Conservation (phyloP, 2,329 filamentous ascomycete species). For the Drechslera avenae region DNA sequence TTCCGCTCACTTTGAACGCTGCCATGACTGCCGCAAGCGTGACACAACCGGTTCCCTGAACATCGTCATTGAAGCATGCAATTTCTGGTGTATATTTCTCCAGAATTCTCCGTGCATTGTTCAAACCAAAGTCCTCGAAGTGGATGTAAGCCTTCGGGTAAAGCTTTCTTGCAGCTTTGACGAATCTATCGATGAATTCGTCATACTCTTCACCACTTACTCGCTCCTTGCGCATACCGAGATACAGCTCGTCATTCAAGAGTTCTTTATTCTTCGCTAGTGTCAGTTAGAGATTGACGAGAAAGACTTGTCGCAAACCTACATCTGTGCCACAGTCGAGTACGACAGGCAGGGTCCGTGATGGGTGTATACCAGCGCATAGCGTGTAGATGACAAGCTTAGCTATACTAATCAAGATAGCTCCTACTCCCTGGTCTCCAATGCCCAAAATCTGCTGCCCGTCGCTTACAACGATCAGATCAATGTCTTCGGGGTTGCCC, state of each 20-base stretch:
- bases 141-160: conserved; percentile 85
- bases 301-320: conserved; percentile 6
- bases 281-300: conserved; percentile 7
- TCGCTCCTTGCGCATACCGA: conserved; percentile 72
- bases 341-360: conserved; percentile 77
- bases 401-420: conserved; percentile 81
- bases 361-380: conserved; percentile 85
- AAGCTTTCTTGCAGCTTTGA: conserved; percentile 67
- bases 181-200: conserved; percentile 75
- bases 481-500: conserved; percentile 74
- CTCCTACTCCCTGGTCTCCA: conserved; percentile 85
- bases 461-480: conserved; percentile 88
- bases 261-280: conserved; percentile 66
- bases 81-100: conserved; percentile 75
- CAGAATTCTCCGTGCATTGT: conserved; percentile 75
- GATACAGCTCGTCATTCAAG: conserved; percentile 76
- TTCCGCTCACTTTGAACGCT: conserved; percentile 69
- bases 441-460: conserved; percentile 78
- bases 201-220: conserved; percentile 76
- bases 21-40: conserved; percentile 83
- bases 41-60: conserved; percentile 87
- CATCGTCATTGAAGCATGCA: conserved; percentile 88
- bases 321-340: conserved; percentile 83
- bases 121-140: conserved; percentile 85
- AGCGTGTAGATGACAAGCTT: conserved; percentile 83